Conservation (phyloP, 768 basidiomycete genomes). For the Hemileccinum impolitum region DNA sequence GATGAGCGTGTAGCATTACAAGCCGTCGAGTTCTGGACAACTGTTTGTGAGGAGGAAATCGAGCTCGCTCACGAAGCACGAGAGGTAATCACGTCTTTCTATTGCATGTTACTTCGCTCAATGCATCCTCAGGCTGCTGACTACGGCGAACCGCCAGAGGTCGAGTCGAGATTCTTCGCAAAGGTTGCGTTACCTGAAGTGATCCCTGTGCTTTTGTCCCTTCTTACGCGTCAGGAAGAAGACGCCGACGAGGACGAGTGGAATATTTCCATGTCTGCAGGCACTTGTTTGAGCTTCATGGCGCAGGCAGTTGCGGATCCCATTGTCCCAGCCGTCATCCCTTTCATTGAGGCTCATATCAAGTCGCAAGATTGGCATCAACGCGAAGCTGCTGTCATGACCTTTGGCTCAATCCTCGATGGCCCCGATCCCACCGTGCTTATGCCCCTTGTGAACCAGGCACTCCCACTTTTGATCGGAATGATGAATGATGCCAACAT, state of each 20-base stretch:
- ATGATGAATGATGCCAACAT: constrained; percentile 89
- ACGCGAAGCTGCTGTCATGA: constrained; percentile 97
- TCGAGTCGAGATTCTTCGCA: constrained; percentile 87
- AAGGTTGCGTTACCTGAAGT: constrained; percentile 95
- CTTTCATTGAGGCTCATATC: constrained; percentile 97
- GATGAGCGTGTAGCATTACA: constrained; percentile 93
- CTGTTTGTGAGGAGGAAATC: constrained; percentile 96
- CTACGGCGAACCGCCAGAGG: constrained; percentile 83
- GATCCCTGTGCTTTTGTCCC: constrained; percentile 82
- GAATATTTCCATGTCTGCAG: constrained; percentile 97
- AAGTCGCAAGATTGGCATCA: constrained; percentile 89
- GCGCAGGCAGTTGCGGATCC: constrained; percentile 88
- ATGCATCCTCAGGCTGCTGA: constrained; percentile 64
- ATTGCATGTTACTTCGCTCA: constrained; percentile 1
- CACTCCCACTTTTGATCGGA: constrained; percentile 87
- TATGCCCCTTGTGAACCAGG: constrained; percentile 89
- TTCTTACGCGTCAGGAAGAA: constrained; percentile 92
- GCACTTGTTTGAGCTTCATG: constrained; percentile 83
- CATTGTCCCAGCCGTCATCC: constrained; percentile 90
- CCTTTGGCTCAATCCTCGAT: constrained; percentile 96
- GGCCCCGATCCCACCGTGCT: constrained; percentile 89
- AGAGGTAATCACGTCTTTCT: constrained; percentile 53
- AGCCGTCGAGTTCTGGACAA: constrained; percentile 99
- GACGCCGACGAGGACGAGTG: constrained; percentile 98
- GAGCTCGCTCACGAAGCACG: constrained; percentile 89